Evolutionary conservation across 176 grass and related monocot species (phyloP), one percentile per base, ranked within the genome.

Genomic region (Oryza australiensis): DNA sequence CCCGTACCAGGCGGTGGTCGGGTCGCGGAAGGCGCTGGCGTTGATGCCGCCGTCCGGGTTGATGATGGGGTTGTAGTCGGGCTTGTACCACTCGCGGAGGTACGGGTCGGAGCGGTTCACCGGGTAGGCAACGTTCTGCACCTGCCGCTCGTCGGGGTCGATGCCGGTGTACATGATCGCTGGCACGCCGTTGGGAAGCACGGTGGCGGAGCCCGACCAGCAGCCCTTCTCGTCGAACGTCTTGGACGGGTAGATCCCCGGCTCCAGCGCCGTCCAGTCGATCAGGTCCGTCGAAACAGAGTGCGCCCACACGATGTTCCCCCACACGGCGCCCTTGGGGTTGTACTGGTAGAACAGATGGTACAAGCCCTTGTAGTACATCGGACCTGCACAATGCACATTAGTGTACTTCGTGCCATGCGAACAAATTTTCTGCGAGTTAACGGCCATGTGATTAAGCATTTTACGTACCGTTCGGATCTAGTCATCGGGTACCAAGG

Each of bases 301-400:
- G 83, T 97, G 94, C 11, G 90, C 90, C 94, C 94, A 96, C 55
- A 85, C 83, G 4, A 93, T 90, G 80, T 91, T 91, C 5, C 86
- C 94, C 94, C 94, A 96, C 9, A 91, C 88, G 0, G 90, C 62
- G 20, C 86, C 88, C 26, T 87, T 90, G 0, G 94, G 94, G 26
- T 96, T 96, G 90, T 96, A 96, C 59, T 91, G 94, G 34, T 97
- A 97, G 83, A 97, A 97, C 1, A 97, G 45, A 8, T 97, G 94
- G 73, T 97, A 93, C 28, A 90, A 3, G 7, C 94, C 94, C 9
- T 85, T 93, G 69, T 91, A 97, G 37, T 89, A 89, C 83, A 97
- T 77, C 7, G 90, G 94, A 1, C 94, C 90, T 93, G 68, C 45
- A 34, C 51, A 30, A 27, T 9, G 46, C 46, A 40, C 9, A 40